Base-by-base conservation (phyloP, 345 rosid species). In the Clausena lansium region DNA sequence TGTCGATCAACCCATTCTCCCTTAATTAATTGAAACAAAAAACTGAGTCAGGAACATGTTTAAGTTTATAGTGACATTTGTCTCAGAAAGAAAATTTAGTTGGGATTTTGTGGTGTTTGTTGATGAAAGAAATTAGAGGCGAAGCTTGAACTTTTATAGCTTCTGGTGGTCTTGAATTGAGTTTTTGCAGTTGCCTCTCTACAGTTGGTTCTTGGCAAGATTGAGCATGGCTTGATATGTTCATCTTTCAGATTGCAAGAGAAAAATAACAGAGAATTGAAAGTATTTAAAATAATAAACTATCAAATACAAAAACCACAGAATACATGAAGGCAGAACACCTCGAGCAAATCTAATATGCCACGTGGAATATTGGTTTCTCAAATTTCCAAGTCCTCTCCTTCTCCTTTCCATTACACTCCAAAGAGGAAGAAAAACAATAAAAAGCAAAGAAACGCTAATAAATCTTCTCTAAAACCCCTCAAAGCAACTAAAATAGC, bases 1-100 rank as follows among this genome's bases (percentile, higher is more conserved):
- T 85, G 71, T 81, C 90, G 22, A 80, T 77, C 71, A 92, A 78
- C 64, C 84, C 82, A 73, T 84, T 86, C 86, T 92, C 98, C 88
- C 98, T 93, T 76, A 77, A 86, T 50, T 78, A 86, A 61, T 50
- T 64, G 64, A 84, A 81, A 77, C 72, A 78, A 81, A 61, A 7
- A 59, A 50, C 7, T 25, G 6, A 47, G 61, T 82, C 55, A 84
- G 76, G 41, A 45, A 75, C 55, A 79, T 63, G 32, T 47, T 74
- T 55, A 54, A 63, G 71, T 78, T 70, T 3, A 61, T 28, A 14
- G 9, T 17, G 38, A 32, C 39, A 32, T 33, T 7, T 64, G 39
- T n/a, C 3, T 64, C 68, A 32, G 24, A 33, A 7, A 28, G 9
- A n/a, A 62, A 63, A 65, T 65, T 41, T 41, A 39, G 10, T n/a